Conservation (phyloP, 108 stramenopile genomes). For the Nitzschia palea region DNA sequence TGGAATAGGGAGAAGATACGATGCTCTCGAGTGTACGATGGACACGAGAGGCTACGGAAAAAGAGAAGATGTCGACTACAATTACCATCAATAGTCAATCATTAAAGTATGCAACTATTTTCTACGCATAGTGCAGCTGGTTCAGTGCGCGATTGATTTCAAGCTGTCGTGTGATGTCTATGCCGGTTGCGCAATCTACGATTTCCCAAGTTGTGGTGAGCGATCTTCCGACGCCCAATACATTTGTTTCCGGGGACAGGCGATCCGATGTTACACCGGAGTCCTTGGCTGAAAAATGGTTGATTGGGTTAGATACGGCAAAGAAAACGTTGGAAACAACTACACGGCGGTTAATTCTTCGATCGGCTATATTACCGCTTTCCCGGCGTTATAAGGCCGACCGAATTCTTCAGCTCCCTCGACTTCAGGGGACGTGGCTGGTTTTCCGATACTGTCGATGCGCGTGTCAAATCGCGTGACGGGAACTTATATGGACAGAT, state of each 20-base stretch:
- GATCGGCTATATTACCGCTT: conserved; percentile 9
- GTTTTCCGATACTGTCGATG: not conserved
- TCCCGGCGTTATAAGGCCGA: conserved; percentile 11
- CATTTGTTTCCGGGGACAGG: not conserved
- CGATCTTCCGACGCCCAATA: not conserved
- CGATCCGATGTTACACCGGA: not conserved
- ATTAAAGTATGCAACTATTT: no score
- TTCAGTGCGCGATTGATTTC: no score
- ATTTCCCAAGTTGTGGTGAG: no score
- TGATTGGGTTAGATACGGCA: conserved; percentile 24
- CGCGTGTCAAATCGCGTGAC: not conserved
- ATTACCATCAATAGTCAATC: no score
- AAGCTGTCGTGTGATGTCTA: no score
- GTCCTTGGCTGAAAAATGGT: not conserved
- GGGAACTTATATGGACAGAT: conserved; percentile 28
- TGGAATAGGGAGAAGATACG: no score
- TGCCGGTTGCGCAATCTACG: no score
- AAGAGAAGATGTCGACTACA: no score
- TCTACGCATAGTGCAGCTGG: no score
- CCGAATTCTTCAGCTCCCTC: not conserved
- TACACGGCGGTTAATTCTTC: conserved; percentile 21
- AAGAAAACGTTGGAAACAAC: conserved; percentile 21
- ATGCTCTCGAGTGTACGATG: no score
- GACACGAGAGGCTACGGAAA: no score
- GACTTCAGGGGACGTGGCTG: not conserved